phyloP scores from a whole-genome alignment of 257 asterid genomes.

The Fraxinus americana region DNA sequence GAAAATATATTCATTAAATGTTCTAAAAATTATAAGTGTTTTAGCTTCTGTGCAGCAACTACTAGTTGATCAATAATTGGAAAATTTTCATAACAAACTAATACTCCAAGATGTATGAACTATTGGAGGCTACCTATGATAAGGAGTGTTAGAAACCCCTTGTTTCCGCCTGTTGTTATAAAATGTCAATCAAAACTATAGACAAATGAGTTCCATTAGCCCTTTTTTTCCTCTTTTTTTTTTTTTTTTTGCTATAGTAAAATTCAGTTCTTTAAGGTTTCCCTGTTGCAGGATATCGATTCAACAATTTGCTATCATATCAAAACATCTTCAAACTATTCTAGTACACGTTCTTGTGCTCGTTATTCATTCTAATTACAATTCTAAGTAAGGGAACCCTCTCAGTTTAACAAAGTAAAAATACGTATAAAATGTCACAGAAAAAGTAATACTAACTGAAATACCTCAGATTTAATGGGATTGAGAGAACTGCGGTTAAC shows the following conservation, averaged over 20 bases:
- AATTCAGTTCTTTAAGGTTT: constrained; percentile 14
- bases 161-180: constrained; percentile 1
- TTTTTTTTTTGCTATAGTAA: background rate
- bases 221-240: background rate
- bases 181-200: background rate
- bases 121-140: background rate
- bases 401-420: background rate
- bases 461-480: constrained; percentile 66
- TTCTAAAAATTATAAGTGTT: background rate
- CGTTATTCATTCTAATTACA: background rate
- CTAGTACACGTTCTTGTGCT: background rate
- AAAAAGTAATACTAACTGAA: constrained; percentile 11
- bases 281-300: background rate
- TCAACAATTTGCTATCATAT: background rate
- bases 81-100: background rate
- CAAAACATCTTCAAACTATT: constrained; percentile 3
- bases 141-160: background rate
- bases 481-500: constrained; percentile 39
- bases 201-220: background rate
- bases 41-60: background rate
- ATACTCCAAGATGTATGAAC: background rate
- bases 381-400: background rate
- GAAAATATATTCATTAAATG: background rate
- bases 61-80: background rate
- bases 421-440: background rate